phyloP scores from a whole-genome alignment of 2,329 filamentous ascomycete species.

The Aureobasidium melanogenum region DNA sequence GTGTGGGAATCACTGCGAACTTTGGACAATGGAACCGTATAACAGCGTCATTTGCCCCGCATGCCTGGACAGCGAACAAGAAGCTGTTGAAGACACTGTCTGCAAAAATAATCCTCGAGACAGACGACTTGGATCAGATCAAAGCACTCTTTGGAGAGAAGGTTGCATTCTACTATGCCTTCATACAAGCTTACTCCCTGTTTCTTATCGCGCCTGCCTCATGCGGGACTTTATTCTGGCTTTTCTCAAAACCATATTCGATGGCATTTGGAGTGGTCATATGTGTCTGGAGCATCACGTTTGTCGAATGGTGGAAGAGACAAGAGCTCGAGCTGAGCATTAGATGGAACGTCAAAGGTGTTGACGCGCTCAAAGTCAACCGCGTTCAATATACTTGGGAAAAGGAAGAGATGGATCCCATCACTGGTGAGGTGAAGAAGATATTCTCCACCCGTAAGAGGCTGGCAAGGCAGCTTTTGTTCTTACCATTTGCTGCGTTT shows the following conservation, averaged over 20 bases:
- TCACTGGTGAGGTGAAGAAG: neutral
- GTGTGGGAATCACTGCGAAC: neutral
- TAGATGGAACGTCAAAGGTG: neutral
- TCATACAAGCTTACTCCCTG: neutral
- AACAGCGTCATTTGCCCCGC: neutral
- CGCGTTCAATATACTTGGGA: neutral
- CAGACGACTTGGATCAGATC: constrained; percentile 2
- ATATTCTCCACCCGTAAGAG: neutral
- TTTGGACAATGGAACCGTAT: neutral
- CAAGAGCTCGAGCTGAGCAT: constrained; percentile 1
- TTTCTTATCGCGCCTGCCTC: neutral
- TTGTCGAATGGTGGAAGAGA: constrained; percentile 8
- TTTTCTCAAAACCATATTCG: neutral
- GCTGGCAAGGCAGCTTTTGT: neutral
- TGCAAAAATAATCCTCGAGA: neutral
- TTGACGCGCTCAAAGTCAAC: neutral
- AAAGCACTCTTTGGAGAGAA: constrained; percentile 1
- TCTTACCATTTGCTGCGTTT: neutral
- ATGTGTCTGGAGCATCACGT: neutral
- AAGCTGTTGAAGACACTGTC: neutral
- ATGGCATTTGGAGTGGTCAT: neutral
- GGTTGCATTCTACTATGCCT: constrained; percentile 1
- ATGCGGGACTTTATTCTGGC: neutral
- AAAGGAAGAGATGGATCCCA: neutral
- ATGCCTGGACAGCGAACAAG: neutral